phyloP scores from a whole-genome alignment of 306 rosid species.

The Cicer judaicum region DNA sequence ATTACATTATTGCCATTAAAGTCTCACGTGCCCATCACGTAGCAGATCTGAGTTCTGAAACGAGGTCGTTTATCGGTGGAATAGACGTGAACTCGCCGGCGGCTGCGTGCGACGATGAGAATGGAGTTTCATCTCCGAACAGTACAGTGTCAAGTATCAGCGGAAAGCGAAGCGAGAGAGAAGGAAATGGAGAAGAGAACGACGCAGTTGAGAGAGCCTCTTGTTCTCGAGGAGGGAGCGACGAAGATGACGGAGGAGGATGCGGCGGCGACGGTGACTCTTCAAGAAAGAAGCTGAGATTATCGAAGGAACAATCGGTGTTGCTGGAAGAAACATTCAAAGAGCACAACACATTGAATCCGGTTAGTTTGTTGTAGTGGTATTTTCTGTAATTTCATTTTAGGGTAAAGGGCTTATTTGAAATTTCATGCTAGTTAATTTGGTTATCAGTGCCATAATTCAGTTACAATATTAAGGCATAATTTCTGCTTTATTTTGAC shows the following conservation, averaged over 20 bases:
- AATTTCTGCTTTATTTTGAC: background rate
- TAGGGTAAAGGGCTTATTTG: background rate
- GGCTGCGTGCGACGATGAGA: slow-evolving; percentile 63
- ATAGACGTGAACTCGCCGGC: slow-evolving; percentile 61
- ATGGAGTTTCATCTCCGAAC: slow-evolving; percentile 85
- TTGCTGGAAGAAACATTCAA: slow-evolving; percentile 88
- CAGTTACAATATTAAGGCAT: background rate
- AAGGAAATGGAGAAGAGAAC: slow-evolving; percentile 60
- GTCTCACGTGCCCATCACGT: slow-evolving; percentile 29
- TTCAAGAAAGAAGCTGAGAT: slow-evolving; percentile 82
- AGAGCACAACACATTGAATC: slow-evolving; percentile 81
- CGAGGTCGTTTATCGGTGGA: slow-evolving; percentile 59
- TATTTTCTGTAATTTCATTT: slow-evolving; percentile 31
- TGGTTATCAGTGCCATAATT: slow-evolving; percentile 1
- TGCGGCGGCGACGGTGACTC: slow-evolving; percentile 55
- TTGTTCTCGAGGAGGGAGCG: slow-evolving; percentile 69
- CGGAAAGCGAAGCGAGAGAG: slow-evolving; percentile 85
- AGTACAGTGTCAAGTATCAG: slow-evolving; percentile 85
- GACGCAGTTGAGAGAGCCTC: slow-evolving; percentile 70
- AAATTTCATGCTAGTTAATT: background rate
- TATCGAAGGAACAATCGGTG: slow-evolving; percentile 80
- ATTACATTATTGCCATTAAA: slow-evolving; percentile 36
- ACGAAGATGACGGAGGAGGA: slow-evolving; percentile 61
- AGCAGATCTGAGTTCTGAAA: slow-evolving; percentile 61
- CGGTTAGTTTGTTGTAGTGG: slow-evolving; percentile 62